These are phyloP conservation scores for Aspergillus amoenus DNA, from an alignment of 2,329 filamentous ascomycete genomes.

Conservation along the genomic window DNA sequence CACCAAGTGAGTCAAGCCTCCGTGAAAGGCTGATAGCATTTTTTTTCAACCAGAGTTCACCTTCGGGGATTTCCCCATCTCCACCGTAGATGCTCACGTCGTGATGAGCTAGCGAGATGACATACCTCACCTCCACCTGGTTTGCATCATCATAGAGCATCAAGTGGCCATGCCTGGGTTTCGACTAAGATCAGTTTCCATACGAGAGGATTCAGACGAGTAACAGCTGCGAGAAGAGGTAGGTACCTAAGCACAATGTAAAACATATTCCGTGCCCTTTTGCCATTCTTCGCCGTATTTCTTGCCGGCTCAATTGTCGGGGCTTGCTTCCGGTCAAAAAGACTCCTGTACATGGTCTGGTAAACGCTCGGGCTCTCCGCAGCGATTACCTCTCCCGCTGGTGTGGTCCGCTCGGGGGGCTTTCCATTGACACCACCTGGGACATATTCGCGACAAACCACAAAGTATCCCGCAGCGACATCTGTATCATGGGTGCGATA, in stretches of 20 bases:
- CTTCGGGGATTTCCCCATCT: slow-evolving; percentile 75
- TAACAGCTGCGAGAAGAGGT: slow-evolving; percentile 12
- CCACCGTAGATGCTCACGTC: slow-evolving; percentile 79
- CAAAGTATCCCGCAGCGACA: slow-evolving; percentile 87
- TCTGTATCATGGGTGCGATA: slow-evolving; percentile 67
- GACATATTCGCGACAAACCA: slow-evolving; percentile 90
- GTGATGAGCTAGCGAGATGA: slow-evolving; percentile 89
- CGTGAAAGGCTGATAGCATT: slow-evolving; percentile 83
- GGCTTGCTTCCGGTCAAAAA: slow-evolving; percentile 77
- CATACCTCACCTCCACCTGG: slow-evolving; percentile 92
- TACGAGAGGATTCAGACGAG: background rate
- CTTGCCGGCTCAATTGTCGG: slow-evolving; percentile 56
- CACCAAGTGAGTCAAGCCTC: slow-evolving; percentile 54
- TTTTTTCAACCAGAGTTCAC: slow-evolving; percentile 92
- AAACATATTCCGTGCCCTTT: slow-evolving; percentile 80
- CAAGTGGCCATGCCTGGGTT: slow-evolving; percentile 76
- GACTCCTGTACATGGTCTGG: slow-evolving; percentile 94
- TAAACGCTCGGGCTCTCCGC: slow-evolving; percentile 90
- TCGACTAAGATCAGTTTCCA: slow-evolving; percentile 16
- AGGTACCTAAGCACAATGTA: slow-evolving; percentile 84
- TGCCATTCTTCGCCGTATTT: slow-evolving; percentile 49
- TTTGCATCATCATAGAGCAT: slow-evolving; percentile 98
- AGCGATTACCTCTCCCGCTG: slow-evolving; percentile 73
- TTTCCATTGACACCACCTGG: slow-evolving; percentile 90
- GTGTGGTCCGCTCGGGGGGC: slow-evolving; percentile 81